A percentile compares a stretch with the other conserved stretches of the same genome.
Conservation (phyloP, 1,139 yeast genomes). For the Suhomyces ambrosiae region DNA sequence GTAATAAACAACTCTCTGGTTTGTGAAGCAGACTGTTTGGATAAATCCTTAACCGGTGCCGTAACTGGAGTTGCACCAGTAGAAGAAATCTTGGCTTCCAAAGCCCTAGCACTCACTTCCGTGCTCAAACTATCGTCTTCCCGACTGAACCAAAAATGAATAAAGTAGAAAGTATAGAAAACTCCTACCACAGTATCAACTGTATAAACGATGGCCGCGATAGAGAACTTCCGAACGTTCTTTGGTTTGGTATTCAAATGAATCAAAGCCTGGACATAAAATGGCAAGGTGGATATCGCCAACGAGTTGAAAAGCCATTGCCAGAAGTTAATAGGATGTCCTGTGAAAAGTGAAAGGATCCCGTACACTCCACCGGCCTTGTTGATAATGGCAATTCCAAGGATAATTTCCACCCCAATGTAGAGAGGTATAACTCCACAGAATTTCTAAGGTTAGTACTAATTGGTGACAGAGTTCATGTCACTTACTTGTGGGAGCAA, state of each 20-base stretch:
- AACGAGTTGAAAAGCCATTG: constrained; percentile 82
- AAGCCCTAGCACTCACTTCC: constrained; percentile 1
- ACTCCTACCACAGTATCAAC: constrained; percentile 69
- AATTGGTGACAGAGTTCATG: neutral
- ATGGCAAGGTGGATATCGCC: constrained; percentile 65
- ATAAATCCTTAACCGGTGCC: constrained; percentile 21
- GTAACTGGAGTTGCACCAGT: neutral
- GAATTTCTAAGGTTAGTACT: constrained; percentile 42
- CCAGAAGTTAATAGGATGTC: constrained; percentile 79
- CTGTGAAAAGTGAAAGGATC: constrained; percentile 79
- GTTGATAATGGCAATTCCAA: constrained; percentile 80
- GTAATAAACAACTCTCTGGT: constrained; percentile 74
- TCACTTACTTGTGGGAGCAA: constrained; percentile 31
- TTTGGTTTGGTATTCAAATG: constrained; percentile 35
- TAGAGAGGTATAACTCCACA: constrained; percentile 71
- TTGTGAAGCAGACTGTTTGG: constrained; percentile 65
- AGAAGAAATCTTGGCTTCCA: constrained; percentile 1
- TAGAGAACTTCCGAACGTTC: constrained; percentile 51
- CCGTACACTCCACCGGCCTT: constrained; percentile 92
- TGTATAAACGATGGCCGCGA: constrained; percentile 63
- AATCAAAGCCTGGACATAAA: constrained; percentile 63
- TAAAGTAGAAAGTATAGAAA: constrained; percentile 73
- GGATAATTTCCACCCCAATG: constrained; percentile 81
- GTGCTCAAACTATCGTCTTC: constrained; percentile 30
- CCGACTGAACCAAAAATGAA: constrained; percentile 70